phyloP scores from a whole-genome alignment of 768 basidiomycete species.

The Lactifluus pinguis region DNA sequence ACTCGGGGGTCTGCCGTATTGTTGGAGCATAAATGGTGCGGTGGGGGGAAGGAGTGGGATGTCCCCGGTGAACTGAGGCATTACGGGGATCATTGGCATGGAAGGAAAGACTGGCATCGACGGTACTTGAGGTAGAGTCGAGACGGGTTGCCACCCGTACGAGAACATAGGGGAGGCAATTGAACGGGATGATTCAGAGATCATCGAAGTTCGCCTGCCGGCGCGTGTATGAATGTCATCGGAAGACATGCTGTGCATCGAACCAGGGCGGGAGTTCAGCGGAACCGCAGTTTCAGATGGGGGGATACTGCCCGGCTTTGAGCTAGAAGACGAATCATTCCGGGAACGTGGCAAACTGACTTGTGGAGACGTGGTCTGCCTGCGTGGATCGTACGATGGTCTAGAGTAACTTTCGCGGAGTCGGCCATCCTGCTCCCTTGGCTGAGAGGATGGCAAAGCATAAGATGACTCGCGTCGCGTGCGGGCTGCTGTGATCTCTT shows the following conservation, averaged over 20 bases:
- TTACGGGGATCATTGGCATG: constrained; percentile 13
- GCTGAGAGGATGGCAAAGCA: neutral
- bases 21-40: constrained; percentile 20
- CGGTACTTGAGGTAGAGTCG: constrained; percentile 8
- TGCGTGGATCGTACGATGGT: constrained; percentile 17
- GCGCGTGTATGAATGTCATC: constrained; percentile 12
- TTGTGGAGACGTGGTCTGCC: neutral
- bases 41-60: constrained; percentile 21
- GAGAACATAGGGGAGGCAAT: neutral
- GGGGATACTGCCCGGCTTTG: constrained; percentile 3
- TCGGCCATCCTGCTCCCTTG: constrained; percentile 11
- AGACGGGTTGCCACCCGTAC: constrained; percentile 11
- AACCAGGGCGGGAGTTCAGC: constrained; percentile 2
- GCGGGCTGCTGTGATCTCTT: constrained; percentile 17
- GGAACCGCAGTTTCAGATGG: constrained; percentile 8
- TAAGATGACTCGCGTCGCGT: constrained; percentile 9
- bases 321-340: constrained; percentile 11
- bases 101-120: constrained; percentile 10
- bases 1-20: neutral
- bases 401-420: constrained; percentile 14
- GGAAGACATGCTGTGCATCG: constrained; percentile 9
- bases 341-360: neutral
- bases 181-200: constrained; percentile 14
- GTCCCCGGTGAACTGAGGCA: constrained; percentile 18
- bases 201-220: constrained; percentile 5